These are phyloP conservation scores for Torulaspora indica DNA, from an alignment of 805 yeast species.

Conservation along the genomic window DNA sequence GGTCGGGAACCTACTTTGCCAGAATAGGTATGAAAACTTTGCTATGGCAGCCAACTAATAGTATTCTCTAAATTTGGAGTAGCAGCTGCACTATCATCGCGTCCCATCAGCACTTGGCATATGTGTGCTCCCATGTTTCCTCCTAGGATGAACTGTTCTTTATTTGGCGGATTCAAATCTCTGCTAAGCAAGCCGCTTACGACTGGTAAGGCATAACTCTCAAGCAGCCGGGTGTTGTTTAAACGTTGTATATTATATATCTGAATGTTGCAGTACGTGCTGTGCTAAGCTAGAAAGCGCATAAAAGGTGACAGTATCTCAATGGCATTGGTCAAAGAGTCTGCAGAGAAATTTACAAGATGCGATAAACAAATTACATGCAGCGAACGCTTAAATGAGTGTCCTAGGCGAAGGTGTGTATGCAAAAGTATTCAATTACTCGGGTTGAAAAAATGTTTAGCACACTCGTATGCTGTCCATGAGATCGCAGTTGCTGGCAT, in stretches of 20 bases:
- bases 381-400: not conserved
- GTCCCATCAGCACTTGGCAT: no score
- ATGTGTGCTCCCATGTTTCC: no score
- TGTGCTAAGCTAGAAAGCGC: no score
- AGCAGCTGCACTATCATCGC: no score
- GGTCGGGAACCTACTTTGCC: no score
- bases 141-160: no score
- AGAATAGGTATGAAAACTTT: no score
- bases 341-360: conserved; percentile 6
- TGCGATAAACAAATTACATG: not conserved
- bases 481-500: conserved; percentile 95
- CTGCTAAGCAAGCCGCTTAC: not conserved
- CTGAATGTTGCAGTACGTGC: not conserved
- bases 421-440: not conserved
- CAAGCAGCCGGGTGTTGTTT: not conserved
- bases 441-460: conserved; percentile 47
- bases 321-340: no score
- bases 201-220: not conserved
- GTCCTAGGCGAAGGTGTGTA: not conserved
- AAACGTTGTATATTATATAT: not conserved
- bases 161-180: no score
- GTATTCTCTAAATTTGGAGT: no score
- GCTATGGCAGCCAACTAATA: no score
- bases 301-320: no score
- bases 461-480: conserved; percentile 98